Base-by-base conservation (phyloP, 2,329 filamentous ascomycete species). In the Colletotrichum cordylinicola region DNA sequence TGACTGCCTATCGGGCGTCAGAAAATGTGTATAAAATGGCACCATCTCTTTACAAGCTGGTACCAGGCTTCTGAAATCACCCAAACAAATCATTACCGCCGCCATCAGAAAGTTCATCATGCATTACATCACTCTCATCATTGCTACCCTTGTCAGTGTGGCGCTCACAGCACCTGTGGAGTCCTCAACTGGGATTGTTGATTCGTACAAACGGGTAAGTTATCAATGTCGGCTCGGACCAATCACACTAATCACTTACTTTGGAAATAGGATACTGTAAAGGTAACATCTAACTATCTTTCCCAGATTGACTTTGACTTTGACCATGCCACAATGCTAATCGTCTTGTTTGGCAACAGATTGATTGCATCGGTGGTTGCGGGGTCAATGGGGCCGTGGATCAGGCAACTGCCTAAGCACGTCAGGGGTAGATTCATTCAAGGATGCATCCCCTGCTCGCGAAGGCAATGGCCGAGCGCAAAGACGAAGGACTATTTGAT, bases 71-170 rank as follows among this genome's bases (percentile, higher is more conserved):
- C 43, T 0, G 6, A 4, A 13, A 3, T 16, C n/a, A 52, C 21
- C 2, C 43, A 8, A 0, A 13, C 12, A 0, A 52, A 52, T 8
- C n/a, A 0, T 8, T 24, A 2, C 3, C 10, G 18, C 10, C n/a
- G 2, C n/a, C 1, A 52, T 52, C 43, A 21, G 2, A 24, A 48
- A 0, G 4, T 52, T 52, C n/a, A 21, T 12, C 0, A 21, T 52
- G 43, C 43, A 10, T 12, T 52, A 21, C 12, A 13, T 52, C 13
- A 2, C 43, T 12, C n/a, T 52, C 1, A 13, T 52, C 1, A 6
- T 52, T 21, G 43, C 43, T 13, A 24, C n/a, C 43, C 10, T 52
- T 52, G n/a, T 52, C n/a, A n/a, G 10, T 52, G 2, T 21, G 1
- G 43, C 43, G 4, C 7, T 52, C 21, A 24, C 43, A 24, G 43